Evolutionary conservation across 176 grass and related monocot genomes (phyloP), one percentile per base, ranked within the genome.

Genomic region (Oryza meyeriana): DNA sequence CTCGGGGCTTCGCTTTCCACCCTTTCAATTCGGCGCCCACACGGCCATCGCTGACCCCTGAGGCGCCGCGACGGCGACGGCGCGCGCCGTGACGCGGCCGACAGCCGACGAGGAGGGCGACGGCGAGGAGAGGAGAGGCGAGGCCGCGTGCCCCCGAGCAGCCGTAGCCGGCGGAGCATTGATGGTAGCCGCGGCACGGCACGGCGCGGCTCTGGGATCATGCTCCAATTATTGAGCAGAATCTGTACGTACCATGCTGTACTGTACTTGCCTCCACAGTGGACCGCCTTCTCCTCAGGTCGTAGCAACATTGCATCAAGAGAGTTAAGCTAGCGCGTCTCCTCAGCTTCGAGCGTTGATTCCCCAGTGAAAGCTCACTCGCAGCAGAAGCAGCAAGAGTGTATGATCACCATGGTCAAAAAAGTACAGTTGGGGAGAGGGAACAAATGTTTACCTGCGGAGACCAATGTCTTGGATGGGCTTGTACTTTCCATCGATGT

Each of bases 151-250:
- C 73, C 59, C 27, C 50, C 18, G 6, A 5, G 4, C 5, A 16
- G 65, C 14, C 28, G 66, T 79, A 8, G 78, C 83, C 81, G 55
- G 22, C 77, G 79, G 85, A 79, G 84, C 61, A 79, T 83, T 86
- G 38, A 83, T 74, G 4, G 50, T 59, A 59, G 22, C 2, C 7
- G 6, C 2, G 20, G 20, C 32, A 20, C 84, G 47, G 88, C 83
- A 72, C 42, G 79, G 68, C 47, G 55, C 68, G 58, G 74, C 47
- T 12, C 72, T 41, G 38, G 36, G 61, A 83, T 83, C 67, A 79
- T 83, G 74, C 75, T 28, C 74, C 67, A 83, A 87, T 90, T 79
- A 86, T 83, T 87, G 68, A 52, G 22, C 79, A 63, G 74, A 79
- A 86, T 83, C 36, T 42, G 74, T 9, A 30, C 20, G 52, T 39